Percentiles rank a stretch among this genome's conserved stretches.
Conservation (phyloP, 768 basidiomycete species). For the Lactarius pseudohatsudake region DNA sequence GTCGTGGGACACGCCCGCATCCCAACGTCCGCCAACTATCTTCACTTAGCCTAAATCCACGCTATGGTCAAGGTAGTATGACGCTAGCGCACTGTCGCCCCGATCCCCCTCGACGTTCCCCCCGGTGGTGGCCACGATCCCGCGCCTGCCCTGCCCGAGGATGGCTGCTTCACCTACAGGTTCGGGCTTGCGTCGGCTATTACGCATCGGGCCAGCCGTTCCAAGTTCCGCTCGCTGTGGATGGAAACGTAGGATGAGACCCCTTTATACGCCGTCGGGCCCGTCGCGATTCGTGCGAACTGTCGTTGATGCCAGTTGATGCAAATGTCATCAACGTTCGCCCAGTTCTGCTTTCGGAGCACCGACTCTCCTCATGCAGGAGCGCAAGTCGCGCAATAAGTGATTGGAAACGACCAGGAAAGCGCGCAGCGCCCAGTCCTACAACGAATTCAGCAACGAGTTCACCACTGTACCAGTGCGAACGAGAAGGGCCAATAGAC, state of each 20-base stretch:
- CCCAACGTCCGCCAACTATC: too few species aligned
- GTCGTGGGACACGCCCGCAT: too few species aligned
- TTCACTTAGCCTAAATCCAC: too few species aligned
- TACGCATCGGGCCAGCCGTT: not conserved
- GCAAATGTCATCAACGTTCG: not conserved
- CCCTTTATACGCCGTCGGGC: not conserved
- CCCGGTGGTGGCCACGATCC: not conserved
- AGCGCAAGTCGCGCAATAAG: not conserved
- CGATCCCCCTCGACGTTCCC: too few species aligned
- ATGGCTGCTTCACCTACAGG: not conserved
- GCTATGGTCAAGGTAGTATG: too few species aligned
- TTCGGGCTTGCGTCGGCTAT: too few species aligned
- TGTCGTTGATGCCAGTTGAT: not conserved
- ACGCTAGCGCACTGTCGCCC: too few species aligned
- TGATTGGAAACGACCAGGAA: not conserved
- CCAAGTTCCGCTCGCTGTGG: not conserved
- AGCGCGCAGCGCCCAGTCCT: not conserved
- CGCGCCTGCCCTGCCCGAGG: not conserved
- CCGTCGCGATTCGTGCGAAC: not conserved
- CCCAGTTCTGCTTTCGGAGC: not conserved
- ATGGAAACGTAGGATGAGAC: not conserved
- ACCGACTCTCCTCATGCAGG: not conserved
- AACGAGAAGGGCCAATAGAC: not conserved
- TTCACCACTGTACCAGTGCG: not conserved
- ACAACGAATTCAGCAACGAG: not conserved